Conservation (phyloP, 1,284 basidiomycete genomes). For the Ceratobasidium sp. region DNA sequence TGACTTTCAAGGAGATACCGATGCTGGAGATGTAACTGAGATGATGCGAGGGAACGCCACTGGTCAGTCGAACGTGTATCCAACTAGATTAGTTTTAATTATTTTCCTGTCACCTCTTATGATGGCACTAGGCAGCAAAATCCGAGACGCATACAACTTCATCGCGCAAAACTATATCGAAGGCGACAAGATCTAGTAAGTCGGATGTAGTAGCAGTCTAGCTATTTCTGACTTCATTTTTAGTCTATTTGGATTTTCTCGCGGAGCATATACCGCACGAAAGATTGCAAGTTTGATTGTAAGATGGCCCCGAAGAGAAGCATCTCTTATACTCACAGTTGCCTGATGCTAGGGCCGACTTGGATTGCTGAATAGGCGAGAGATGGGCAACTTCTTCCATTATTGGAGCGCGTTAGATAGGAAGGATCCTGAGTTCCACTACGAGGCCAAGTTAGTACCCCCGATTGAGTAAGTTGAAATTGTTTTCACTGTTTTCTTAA, state of each 20-base stretch:
- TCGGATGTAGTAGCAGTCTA: not conserved
- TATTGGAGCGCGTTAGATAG: constrained; percentile 16
- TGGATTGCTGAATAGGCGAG: constrained; percentile 31
- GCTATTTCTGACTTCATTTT: no score
- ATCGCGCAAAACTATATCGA: constrained; percentile 45
- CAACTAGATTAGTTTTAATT: no score
- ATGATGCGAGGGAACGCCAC: constrained; percentile 16
- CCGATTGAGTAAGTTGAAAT: constrained; percentile 2
- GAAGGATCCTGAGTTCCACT: not conserved
- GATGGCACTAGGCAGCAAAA: constrained; percentile 44
- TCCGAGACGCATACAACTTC: constrained; percentile 47
- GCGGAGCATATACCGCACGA: constrained; percentile 47
- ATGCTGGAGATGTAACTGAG: not conserved
- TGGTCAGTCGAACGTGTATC: not conserved
- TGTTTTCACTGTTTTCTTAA: not conserved
- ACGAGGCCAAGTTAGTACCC: not conserved
- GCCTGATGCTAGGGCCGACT: constrained; percentile 17
- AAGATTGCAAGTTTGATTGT: constrained; percentile 46
- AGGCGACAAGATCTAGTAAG: constrained; percentile 33
- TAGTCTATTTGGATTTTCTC: constrained; percentile 45
- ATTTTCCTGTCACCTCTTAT: not conserved
- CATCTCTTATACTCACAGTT: not conserved
- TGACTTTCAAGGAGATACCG: constrained; percentile 21
- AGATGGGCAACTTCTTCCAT: constrained; percentile 43
- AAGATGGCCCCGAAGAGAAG: not conserved